A percentile compares a stretch with the other conserved stretches of the same genome.
Conservation (phyloP, 495 filamentous ascomycete genomes). For the Poronia punctata region DNA sequence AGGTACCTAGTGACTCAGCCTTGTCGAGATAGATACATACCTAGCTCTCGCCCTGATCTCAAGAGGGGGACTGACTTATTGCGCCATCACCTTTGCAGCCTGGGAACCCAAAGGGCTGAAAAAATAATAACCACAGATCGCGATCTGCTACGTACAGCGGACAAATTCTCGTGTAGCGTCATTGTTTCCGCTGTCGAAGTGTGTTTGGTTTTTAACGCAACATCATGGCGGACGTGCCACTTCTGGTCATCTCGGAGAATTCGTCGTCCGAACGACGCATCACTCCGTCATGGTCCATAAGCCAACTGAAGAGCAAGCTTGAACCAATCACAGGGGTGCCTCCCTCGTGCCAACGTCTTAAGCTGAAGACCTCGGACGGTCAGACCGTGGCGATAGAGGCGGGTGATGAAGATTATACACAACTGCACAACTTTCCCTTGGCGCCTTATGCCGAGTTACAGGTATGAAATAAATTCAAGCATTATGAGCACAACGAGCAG, state of each 20-base stretch:
- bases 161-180: too few species aligned
- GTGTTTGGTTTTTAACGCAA: too few species aligned
- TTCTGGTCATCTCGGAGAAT: slow-evolving; percentile 74
- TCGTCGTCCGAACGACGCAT: slow-evolving; percentile 77
- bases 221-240: slow-evolving; percentile 71
- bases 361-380: slow-evolving; percentile 51
- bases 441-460: slow-evolving; percentile 68
- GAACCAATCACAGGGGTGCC: slow-evolving; percentile 93
- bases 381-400: slow-evolving; percentile 52
- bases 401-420: slow-evolving; percentile 58
- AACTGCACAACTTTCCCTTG: slow-evolving; percentile 56
- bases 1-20: too few species aligned
- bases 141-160: too few species aligned
- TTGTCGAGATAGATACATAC: too few species aligned
- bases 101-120: too few species aligned
- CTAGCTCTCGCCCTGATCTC: too few species aligned
- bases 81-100: too few species aligned
- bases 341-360: slow-evolving; percentile 67
- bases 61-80: too few species aligned
- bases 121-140: too few species aligned
- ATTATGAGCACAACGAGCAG: too few species aligned
- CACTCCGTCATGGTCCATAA: slow-evolving; percentile 86
- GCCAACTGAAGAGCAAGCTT: slow-evolving; percentile 78
- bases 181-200: too few species aligned
- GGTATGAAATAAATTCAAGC: slow-evolving; percentile 58